phyloP scores from a whole-genome alignment of 2,329 filamentous ascomycete species.

The Trichoderma afroharzianum region DNA sequence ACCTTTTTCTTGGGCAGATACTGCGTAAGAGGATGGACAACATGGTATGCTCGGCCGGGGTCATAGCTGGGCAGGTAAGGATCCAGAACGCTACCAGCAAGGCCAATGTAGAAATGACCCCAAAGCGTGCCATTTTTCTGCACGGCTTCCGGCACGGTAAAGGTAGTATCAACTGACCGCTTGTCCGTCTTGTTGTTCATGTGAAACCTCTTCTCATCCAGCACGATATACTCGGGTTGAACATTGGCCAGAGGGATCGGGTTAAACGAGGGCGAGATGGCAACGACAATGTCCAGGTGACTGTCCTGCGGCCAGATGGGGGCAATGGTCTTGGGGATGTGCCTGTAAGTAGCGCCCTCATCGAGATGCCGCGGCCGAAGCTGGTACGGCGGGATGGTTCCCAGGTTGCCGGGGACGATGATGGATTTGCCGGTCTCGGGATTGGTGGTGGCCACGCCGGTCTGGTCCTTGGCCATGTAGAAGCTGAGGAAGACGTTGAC shows the following conservation, averaged over 20 bases:
- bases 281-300: constrained; percentile 77
- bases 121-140: constrained; percentile 92
- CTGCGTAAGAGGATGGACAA: constrained; percentile 79
- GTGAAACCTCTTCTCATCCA: constrained; percentile 76
- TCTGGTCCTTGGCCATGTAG: constrained; percentile 46
- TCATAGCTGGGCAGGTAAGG: constrained; percentile 71
- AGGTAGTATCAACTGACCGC: constrained; percentile 71
- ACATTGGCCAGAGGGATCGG: constrained; percentile 64
- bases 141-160: constrained; percentile 72
- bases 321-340: constrained; percentile 66
- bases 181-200: constrained; percentile 76
- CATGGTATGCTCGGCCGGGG: constrained; percentile 72
- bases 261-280: constrained; percentile 71
- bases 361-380: constrained; percentile 59
- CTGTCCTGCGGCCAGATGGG: constrained; percentile 85
- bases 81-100: constrained; percentile 72
- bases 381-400: constrained; percentile 60
- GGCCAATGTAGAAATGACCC: constrained; percentile 87
- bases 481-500: constrained; percentile 57
- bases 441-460: constrained; percentile 46
- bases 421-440: constrained; percentile 49
- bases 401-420: constrained; percentile 51
- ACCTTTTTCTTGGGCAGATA: constrained; percentile 90
- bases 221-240: constrained; percentile 65
- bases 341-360: constrained; percentile 60